Base-by-base conservation (phyloP, 2,329 filamentous ascomycete genomes). In the Pseudogymnoascus sp. region DNA sequence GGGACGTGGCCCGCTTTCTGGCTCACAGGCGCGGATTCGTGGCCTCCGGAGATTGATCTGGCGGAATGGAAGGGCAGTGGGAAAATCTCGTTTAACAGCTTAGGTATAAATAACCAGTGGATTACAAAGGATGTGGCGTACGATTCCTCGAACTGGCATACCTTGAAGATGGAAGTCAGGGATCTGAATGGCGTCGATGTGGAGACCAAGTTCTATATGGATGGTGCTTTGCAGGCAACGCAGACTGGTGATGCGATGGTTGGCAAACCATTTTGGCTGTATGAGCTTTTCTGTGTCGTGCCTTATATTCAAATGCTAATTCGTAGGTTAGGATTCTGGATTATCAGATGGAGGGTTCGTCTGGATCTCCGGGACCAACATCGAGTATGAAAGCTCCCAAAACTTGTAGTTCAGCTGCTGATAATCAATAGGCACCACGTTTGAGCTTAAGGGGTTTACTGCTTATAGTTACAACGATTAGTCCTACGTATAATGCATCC, bases 11-110 rank as follows among this genome's bases (percentile, higher is more conserved):
- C 82, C 0, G 82, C 82, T 0, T 85, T 85, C 67, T 85, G 82
- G 82, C 72, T 85, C 13, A 84, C 81, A 1, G 81, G 76, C 0
- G 81, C 81, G 0, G 70, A 81, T 50, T 75, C 77, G 0, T 85
- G 83, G 82, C 82, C 82, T 14, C 83, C 82, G 0, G 83, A 85
- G 76, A 79, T 85, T 63, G 82, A 85, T 69, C 77, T 85, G 72
- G 82, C 82, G 1, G 82, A 85, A 71, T 85, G 82, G 82, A 85
- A 85, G 69, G 82, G 82, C 1, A 61, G 35, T 16, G 81, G 81
- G 14, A 79, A 81, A 68, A 80, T 83, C 64, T 79, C 76, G 33
- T 84, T 84, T 73, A 84, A 84, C 67, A 84, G 81, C 1, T 81
- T 81, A 69, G 80, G 81, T 67, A 80, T 79, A 1, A 78, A 77